Evolutionary conservation across 306 rosid genomes (phyloP), one percentile per base, ranked within the genome.

Genomic region (Heteromeles arbutifolia): DNA sequence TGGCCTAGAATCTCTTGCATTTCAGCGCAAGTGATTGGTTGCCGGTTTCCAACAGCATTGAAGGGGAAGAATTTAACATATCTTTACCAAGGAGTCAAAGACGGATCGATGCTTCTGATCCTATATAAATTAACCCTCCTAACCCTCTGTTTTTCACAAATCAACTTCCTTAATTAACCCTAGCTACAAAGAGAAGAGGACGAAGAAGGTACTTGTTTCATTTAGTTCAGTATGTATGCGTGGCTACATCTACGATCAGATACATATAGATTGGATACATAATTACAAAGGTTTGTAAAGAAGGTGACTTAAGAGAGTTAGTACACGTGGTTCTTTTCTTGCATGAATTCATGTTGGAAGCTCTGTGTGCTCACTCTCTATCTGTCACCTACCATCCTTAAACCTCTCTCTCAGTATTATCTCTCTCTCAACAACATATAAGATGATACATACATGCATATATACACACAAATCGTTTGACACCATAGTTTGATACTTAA

Each of bases 261-360:
- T 41, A 41, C 44, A 41, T 41, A 41, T 3, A 37, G 10, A 7
- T 41, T 3, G 12, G 11, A 41, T 41, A 41, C 43, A 7, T 7
- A 39, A 8, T 39, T 8, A 39, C 41, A 37, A 8, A 32, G 77
- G 78, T 71, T 73, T 78, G 79, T 73, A 34, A 34, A 64, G 79
- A 71, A 70, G 77, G 91, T 74, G 89, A 87, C 83, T 85, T 87
- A 83, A 87, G 89, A 83, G 83, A 83, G 89, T 64, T 87, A 81
- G 86, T 87, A 85, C 86, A 29, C 50, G 13, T 74, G 69, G 84
- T 74, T 53, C 26, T 79, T 83, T 83, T 75, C 62, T 73, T 70
- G 80, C 85, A 79, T 85, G 83, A 11, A 8, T 73, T 71, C 85
- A 54, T 74, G 87, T 84, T 37, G 58, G 74, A 84, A 84, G 79